A percentile compares a stretch with the other conserved stretches of the same genome.
Evolutionary conservation across 202 grass and related monocot species (phyloP).

Genomic region (Tripidium arundinaceum): DNA sequence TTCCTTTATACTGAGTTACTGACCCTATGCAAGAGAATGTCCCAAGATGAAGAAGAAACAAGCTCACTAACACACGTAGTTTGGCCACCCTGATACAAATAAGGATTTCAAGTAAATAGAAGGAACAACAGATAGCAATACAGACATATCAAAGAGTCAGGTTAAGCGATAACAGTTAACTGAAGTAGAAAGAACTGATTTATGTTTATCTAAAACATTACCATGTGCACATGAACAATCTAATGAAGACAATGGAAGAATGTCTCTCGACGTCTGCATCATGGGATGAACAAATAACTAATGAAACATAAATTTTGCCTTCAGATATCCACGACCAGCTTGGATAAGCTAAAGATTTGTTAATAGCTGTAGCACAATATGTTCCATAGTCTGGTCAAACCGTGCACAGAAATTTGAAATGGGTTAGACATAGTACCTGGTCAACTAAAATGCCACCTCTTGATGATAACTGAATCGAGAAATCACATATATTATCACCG

Average conservation of each 20-base stretch:
- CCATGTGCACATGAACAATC: neutral
- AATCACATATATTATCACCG: conserved; percentile 14
- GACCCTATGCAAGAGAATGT: conserved; percentile 43
- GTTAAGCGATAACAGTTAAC: neutral
- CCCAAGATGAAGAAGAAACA: conserved; percentile 46
- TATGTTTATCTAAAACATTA: neutral
- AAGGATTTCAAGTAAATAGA: conserved; percentile 9
- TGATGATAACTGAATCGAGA: conserved; percentile 60
- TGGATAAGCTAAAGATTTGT: neutral
- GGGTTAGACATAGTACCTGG: conserved; percentile 57
- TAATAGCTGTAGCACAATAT: neutral
- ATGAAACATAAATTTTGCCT: no score
- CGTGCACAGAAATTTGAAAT: neutral
- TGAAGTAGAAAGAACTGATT: neutral
- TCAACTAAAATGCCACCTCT: conserved; percentile 61
- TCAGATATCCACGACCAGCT: no score
- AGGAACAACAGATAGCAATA: neutral
- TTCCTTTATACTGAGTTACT: conserved; percentile 26
- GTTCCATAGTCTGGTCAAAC: neutral
- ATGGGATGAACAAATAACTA: no score
- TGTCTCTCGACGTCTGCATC: no score
- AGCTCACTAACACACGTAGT: conserved; percentile 9
- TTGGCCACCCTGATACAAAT: conserved; percentile 26
- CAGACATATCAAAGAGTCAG: neutral
- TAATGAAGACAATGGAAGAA: neutral